Conservation (phyloP, 1,284 basidiomycete species). For the Moesziomyces parantarcticus region DNA sequence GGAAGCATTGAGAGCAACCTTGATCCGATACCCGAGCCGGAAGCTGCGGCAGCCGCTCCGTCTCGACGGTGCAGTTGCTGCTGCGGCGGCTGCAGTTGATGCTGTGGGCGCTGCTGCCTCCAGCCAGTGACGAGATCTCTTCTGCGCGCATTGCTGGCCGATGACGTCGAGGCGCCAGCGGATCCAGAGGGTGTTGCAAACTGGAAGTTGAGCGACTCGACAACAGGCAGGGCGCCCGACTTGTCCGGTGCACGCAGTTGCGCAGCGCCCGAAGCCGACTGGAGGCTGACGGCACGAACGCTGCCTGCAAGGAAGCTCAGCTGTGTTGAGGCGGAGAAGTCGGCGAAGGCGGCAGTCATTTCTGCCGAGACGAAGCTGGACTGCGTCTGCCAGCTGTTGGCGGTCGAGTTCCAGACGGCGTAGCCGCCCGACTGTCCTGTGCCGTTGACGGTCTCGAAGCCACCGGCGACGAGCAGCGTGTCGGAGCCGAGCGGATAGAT, state of each 20-base stretch:
- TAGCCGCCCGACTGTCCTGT: constrained; percentile 75
- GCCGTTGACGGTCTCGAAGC: constrained; percentile 75
- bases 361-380: constrained; percentile 71
- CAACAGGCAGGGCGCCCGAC: constrained; percentile 56
- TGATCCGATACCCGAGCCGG: constrained; percentile 14
- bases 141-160: constrained; percentile 24
- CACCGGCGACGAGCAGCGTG: constrained; percentile 78
- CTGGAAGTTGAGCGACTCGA: constrained; percentile 59
- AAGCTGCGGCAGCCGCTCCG: background rate
- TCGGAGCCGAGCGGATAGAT: constrained; percentile 73
- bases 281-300: constrained; percentile 68
- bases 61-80: constrained; percentile 6
- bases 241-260: constrained; percentile 65
- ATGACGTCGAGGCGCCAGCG: constrained; percentile 23
- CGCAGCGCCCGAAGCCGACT: constrained; percentile 69
- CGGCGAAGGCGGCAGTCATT: constrained; percentile 78
- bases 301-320: constrained; percentile 69
- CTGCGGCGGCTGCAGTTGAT: constrained; percentile 13
- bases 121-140: background rate
- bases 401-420: constrained; percentile 79
- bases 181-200: constrained; percentile 74
- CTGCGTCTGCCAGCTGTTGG: constrained; percentile 74
- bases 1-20: constrained; percentile 34
- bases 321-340: constrained; percentile 69
- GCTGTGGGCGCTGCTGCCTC: constrained; percentile 2